These are phyloP conservation scores for Copromyces sp. DNA, from an alignment of 495 filamentous ascomycete genomes.

Conservation along the genomic window DNA sequence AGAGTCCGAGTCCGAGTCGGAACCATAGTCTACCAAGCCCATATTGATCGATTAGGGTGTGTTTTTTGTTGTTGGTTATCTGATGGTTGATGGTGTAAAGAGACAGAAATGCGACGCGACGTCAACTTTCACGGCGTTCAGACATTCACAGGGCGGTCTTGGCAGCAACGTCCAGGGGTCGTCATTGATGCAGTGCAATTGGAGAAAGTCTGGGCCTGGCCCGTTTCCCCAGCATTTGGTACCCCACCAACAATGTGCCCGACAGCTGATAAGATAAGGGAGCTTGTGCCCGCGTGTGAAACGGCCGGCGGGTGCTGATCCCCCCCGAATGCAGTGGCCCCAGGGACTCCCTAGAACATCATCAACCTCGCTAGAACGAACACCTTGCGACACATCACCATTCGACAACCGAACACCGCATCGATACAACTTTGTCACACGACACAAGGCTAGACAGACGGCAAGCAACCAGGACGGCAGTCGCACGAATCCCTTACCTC, in stretches of 20 bases:
- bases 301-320: not conserved
- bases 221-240: not conserved
- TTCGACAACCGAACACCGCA: not conserved
- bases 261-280: not conserved
- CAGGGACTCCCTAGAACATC: not conserved
- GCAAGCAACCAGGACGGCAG: not conserved
- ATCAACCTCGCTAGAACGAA: not conserved
- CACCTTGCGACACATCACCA: not conserved
- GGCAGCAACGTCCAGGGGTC: not conserved
- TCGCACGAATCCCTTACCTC: not conserved
- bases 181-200: not conserved
- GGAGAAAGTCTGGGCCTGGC: not conserved
- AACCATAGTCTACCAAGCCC: slow-evolving; percentile 65
- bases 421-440: not conserved
- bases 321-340: not conserved
- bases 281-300: not conserved
- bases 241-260: not conserved
- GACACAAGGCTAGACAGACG: not conserved
- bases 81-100: not conserved
- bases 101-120: not conserved
- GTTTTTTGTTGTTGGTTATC: not conserved
- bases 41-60: slow-evolving; percentile 31
- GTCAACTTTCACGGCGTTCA: not conserved
- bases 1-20: slow-evolving; percentile 69
- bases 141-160: not conserved